phyloP scores from a whole-genome alignment of 768 basidiomycete species.

The Collybia nuda region DNA sequence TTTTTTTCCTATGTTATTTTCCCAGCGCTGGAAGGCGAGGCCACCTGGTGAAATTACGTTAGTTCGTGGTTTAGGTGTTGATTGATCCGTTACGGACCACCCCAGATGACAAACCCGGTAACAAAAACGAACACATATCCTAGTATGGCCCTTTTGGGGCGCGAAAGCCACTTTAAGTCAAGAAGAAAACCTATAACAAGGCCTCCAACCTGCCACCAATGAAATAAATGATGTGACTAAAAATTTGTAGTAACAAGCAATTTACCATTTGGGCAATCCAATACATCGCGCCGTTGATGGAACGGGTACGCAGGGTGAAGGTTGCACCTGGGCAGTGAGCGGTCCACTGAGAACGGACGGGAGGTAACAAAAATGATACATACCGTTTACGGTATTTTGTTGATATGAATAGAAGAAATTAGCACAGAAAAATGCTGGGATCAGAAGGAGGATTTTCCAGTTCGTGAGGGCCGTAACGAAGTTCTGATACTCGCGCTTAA shows the following conservation, averaged over 20 bases:
- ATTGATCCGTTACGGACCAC: conserved; percentile 14
- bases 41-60: conserved; percentile 12
- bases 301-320: conserved; percentile 25
- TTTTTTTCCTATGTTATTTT: conserved; percentile 17
- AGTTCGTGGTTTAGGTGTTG: neutral
- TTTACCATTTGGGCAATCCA: conserved; percentile 29
- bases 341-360: neutral
- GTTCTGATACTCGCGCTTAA: conserved; percentile 18
- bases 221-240: neutral
- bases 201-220: conserved; percentile 19
- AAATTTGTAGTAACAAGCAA: neutral
- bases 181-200: conserved; percentile 22
- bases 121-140: conserved; percentile 22
- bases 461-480: conserved; percentile 18
- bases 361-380: neutral
- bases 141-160: conserved; percentile 23
- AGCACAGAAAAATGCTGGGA: conserved; percentile 29
- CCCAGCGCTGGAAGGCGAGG: conserved; percentile 27
- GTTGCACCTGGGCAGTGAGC: conserved; percentile 14
- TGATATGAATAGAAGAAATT: conserved; percentile 31
- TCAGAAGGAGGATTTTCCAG: conserved; percentile 24
- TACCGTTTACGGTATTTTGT: conserved; percentile 26
- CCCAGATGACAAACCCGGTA: conserved; percentile 27
- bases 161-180: conserved; percentile 24
- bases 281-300: conserved; percentile 27